Conservation (phyloP, 2,329 filamentous ascomycete genomes). For the Talaromyces atroroseus region DNA sequence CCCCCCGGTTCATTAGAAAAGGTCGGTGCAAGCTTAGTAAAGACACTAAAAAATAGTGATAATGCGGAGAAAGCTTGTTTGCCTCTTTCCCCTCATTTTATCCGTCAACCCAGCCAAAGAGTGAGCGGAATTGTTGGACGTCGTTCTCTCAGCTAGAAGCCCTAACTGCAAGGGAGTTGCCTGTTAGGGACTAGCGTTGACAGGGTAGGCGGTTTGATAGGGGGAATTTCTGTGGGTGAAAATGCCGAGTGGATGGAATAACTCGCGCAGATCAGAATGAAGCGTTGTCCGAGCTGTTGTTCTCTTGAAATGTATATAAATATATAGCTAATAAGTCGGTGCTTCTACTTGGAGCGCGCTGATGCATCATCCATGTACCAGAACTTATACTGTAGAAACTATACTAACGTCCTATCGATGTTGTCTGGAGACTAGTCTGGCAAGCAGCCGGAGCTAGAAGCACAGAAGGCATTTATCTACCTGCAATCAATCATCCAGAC, state of each 20-base stretch:
- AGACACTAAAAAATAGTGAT: background rate
- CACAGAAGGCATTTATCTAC: too few species aligned
- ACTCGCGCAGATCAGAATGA: background rate
- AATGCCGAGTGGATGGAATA: constrained; percentile 11
- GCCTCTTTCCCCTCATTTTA: background rate
- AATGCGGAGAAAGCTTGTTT: constrained; percentile 7
- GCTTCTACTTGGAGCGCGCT: too few species aligned
- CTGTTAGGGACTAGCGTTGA: background rate
- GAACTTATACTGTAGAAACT: too few species aligned
- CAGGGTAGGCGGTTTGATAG: background rate
- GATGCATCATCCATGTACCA: too few species aligned
- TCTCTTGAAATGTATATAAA: too few species aligned
- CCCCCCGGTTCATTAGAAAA: background rate
- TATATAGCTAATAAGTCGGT: too few species aligned
- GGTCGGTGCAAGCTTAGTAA: background rate
- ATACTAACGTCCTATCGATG: too few species aligned
- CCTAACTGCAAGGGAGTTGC: background rate
- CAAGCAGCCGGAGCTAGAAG: too few species aligned
- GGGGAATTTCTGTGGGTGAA: constrained; percentile 2
- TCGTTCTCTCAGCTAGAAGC: background rate
- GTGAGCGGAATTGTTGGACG: background rate
- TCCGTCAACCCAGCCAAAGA: background rate
- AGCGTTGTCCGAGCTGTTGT: too few species aligned
- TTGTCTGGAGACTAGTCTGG: too few species aligned
- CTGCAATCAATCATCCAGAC: too few species aligned